Conservation (phyloP, 768 basidiomycete genomes). For the Asterophora parasitica region DNA sequence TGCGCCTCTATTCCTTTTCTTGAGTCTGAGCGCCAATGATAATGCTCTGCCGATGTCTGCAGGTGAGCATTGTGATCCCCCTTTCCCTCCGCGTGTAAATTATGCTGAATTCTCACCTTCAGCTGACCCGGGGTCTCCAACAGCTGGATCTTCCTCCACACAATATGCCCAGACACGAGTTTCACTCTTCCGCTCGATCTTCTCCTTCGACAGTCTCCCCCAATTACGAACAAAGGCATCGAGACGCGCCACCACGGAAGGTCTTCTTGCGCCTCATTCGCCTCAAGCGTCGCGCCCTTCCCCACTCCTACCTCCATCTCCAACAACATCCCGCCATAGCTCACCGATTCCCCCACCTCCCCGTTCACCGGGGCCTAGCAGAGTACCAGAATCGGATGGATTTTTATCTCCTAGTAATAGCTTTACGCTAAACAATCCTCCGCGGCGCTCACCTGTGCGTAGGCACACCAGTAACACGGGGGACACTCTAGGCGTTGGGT, state of each 20-base stretch:
- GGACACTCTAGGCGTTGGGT: constrained; percentile 22
- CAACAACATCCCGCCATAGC: constrained; percentile 20
- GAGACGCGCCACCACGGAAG: constrained; percentile 52
- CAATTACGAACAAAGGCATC: constrained; percentile 38
- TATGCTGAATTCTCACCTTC: background rate
- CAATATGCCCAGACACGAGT: constrained; percentile 31
- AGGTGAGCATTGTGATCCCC: constrained; percentile 26
- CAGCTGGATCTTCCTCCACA: constrained; percentile 18
- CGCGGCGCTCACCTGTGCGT: constrained; percentile 28
- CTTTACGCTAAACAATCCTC: constrained; percentile 39
- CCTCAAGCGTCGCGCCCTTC: constrained; percentile 35
- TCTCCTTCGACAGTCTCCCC: constrained; percentile 40
- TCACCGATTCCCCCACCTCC: constrained; percentile 23
- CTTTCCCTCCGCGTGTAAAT: background rate
- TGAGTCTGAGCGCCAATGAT: constrained; percentile 95
- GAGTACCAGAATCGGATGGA: constrained; percentile 29
- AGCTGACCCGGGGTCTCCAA: constrained; percentile 41
- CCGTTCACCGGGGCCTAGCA: constrained; percentile 32
- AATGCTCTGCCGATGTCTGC: constrained; percentile 82
- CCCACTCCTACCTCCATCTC: constrained; percentile 26
- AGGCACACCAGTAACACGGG: constrained; percentile 18
- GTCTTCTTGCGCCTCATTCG: constrained; percentile 64
- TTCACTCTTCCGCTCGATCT: constrained; percentile 66
- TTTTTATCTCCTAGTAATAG: constrained; percentile 22
- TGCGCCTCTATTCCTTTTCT: constrained; percentile 88